Conservation (phyloP, 176 grass and related monocot genomes). For the Elymus sibiricus region DNA sequence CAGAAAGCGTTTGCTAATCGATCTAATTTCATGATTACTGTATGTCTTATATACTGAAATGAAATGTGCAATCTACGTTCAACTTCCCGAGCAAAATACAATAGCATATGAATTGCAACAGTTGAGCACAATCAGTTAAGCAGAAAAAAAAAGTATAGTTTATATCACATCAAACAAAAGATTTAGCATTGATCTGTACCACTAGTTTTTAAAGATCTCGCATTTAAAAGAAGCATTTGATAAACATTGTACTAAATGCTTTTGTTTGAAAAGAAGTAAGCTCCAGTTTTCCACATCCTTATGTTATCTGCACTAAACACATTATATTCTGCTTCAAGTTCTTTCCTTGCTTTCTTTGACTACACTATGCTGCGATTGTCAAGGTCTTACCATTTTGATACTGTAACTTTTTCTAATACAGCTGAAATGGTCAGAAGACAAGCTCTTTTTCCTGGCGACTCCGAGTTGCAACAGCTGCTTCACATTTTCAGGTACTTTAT, state of each 20-base stretch:
- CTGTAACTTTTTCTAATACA: slow-evolving; percentile 41
- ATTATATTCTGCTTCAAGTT: neutral
- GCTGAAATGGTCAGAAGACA: slow-evolving; percentile 93
- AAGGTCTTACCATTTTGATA: neutral
- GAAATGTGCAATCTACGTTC: neutral
- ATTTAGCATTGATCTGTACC: neutral
- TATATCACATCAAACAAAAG: neutral
- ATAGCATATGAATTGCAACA: neutral
- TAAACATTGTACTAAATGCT: neutral
- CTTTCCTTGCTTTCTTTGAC: neutral
- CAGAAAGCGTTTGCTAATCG: neutral
- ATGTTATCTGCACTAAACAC: neutral
- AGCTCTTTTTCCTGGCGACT: slow-evolving; percentile 88
- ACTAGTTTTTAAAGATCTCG: neutral
- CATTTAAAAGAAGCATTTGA: neutral
- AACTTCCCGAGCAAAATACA: neutral
- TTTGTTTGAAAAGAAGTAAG: neutral
- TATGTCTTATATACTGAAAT: neutral
- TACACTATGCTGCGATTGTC: neutral
- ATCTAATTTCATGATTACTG: neutral
- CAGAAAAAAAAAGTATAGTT: neutral
- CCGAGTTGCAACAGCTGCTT: slow-evolving; percentile 92
- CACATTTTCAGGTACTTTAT: slow-evolving; percentile 78
- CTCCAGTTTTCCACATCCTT: neutral
- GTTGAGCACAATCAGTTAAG: neutral